Evolutionary conservation across 805 yeast genomes (phyloP), one percentile per base, ranked within the genome.

Genomic region (Monosporozyma siamensis): DNA sequence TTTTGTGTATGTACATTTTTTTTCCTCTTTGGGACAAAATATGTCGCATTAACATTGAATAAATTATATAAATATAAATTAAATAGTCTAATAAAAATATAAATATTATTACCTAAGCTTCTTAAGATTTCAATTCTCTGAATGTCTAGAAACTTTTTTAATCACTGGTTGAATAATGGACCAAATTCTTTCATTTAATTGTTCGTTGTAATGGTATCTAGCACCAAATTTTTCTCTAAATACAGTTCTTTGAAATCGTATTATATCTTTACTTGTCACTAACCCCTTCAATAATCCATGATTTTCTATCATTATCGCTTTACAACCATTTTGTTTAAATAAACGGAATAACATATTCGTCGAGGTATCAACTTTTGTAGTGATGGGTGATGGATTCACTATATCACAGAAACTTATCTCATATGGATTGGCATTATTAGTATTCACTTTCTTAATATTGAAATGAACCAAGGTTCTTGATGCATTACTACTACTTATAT

Each of bases 241-340:
- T 11, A 62, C 49, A 5, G 44, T 46, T 44, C 67, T 57, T 49
- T 80, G 82, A 52, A 74, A 86, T 47, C 80, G 69, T 40, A 89
- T 61, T 14, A 90, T 68, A 55, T 89, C 97, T 54, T 92, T 92
- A 44, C 89, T 71, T 0, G 95, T 86, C 1, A 94, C 65, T n/a
- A 86, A 55, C 0, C 98, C 98, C 12, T 70, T 70, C 14, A 86
- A 55, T 2, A 56, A 47, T 1, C 89, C 92, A 24, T 71, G 62
- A 8, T 76, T 70, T 42, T 80, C 82, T 2, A 85, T 80, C 34
- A 82, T 68, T 1, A 92, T 70, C 23, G 79, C 72, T 35, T 83
- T 68, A 7, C 96, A 95, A 0, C 97, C 96, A 23, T 88, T 56
- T 49, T 81, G 79, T 45, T 76, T 72, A 58, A 92, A 90, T 20